Percentiles rank a stretch among this genome's conserved stretches.
These are phyloP conservation scores for Acmispon strigosus DNA, from an alignment of 306 rosid genomes.

Conservation along the genomic window DNA sequence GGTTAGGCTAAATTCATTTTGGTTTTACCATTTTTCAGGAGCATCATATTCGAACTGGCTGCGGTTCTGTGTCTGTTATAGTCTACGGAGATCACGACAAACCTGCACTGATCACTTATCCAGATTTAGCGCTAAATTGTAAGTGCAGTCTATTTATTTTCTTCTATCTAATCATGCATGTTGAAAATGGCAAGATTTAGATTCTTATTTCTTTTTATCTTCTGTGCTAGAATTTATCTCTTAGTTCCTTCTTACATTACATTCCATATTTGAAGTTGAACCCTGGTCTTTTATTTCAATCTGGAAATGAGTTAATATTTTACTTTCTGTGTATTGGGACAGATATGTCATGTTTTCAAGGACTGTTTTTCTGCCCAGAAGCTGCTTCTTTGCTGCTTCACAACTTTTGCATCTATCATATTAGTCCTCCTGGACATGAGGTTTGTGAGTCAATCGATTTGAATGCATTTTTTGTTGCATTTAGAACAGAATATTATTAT, in stretches of 20 bases:
- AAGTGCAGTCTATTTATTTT: conserved; percentile 25
- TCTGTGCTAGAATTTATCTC: not conserved
- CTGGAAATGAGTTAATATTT: not conserved
- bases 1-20: conserved; percentile 7
- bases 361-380: conserved; percentile 87
- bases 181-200: not conserved
- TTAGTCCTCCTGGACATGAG: conserved; percentile 98
- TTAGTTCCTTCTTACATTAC: not conserved
- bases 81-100: conserved; percentile 85
- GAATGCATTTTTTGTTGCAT: conserved; percentile 5
- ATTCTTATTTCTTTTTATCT: not conserved
- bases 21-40: conserved; percentile 51
- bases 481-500: conserved; percentile 35
- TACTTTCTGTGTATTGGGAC: conserved; percentile 26
- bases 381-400: conserved; percentile 94
- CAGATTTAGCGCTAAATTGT: conserved; percentile 94
- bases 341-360: conserved; percentile 97
- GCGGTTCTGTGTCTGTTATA: conserved; percentile 83
- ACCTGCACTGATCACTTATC: conserved; percentile 88
- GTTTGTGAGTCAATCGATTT: conserved; percentile 47
- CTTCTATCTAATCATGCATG: not conserved
- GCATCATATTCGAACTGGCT: conserved; percentile 65
- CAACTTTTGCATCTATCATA: conserved; percentile 92
- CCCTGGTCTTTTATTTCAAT: not conserved
- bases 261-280: not conserved